These are phyloP conservation scores for Aspergillus conjunctus DNA, from an alignment of 495 filamentous ascomycete genomes.

Conservation along the genomic window DNA sequence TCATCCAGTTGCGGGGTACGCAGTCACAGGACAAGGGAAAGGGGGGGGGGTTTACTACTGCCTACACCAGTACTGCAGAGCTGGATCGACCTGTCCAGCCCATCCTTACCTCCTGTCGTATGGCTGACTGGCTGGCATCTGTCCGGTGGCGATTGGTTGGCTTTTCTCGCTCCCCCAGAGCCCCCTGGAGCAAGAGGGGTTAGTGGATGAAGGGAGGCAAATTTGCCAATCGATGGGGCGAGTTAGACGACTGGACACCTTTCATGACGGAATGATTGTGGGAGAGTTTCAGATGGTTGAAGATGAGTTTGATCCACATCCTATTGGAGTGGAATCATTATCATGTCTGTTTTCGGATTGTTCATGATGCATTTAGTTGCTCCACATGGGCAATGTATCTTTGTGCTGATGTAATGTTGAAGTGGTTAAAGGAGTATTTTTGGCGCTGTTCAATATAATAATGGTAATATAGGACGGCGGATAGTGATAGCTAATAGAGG, in stretches of 20 bases:
- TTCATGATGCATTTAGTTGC: no score
- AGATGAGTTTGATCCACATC: conserved; percentile 92
- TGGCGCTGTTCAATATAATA: no score
- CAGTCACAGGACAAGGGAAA: conserved; percentile 20
- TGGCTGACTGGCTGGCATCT: conserved; percentile 7
- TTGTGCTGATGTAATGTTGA: no score
- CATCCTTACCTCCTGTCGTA: conserved; percentile 8
- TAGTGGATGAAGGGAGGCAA: background rate
- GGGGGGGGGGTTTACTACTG: no score
- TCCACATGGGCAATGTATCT: no score
- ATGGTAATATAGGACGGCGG: no score
- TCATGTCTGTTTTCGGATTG: no score
- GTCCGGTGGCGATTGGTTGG: conserved; percentile 15
- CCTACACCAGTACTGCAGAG: no score
- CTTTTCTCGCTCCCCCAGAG: background rate
- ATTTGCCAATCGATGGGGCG: background rate
- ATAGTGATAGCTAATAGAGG: no score
- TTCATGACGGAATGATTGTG: conserved; percentile 59
- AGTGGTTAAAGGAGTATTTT: conserved; percentile 1
- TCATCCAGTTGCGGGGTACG: conserved; percentile 24
- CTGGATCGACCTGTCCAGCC: conserved; percentile 17
- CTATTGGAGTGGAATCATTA: no score
- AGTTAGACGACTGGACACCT: conserved; percentile 4
- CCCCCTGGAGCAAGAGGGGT: background rate
- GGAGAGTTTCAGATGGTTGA: conserved; percentile 75